A percentile compares a stretch with the other conserved stretches of the same genome.
phyloP scores from a whole-genome alignment of 139 green algal genomes.

The Pseudopediastrum boryanum region DNA sequence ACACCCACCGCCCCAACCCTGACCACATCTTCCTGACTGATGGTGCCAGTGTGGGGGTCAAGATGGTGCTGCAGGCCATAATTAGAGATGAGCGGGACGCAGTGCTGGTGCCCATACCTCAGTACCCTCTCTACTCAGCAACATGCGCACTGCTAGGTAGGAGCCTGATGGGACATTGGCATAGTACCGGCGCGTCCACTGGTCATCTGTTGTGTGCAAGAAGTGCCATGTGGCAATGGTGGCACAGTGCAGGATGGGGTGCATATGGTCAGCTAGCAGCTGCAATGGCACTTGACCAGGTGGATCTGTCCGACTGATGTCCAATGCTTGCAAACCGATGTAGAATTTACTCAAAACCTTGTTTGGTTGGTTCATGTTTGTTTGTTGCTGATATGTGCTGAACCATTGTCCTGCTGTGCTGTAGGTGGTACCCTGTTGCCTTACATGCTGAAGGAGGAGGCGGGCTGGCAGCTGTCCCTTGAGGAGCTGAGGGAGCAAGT shows the following conservation, averaged over 20 bases:
- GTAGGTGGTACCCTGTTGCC: conserved; percentile 49
- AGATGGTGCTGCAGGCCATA: conserved; percentile 70
- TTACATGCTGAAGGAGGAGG: conserved; percentile 66
- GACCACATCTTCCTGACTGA: conserved; percentile 89
- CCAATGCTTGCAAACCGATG: too few relatives aligned
- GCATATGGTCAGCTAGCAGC: too few relatives aligned
- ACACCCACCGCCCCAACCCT: conserved; percentile 67
- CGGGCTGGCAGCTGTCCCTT: conserved; percentile 56
- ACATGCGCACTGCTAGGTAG: conserved; percentile 80
- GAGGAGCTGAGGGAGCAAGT: conserved; percentile 20
- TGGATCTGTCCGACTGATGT: too few relatives aligned
- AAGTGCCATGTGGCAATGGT: too few relatives aligned
- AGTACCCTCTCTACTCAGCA: conserved; percentile 92
- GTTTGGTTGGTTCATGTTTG: too few relatives aligned
- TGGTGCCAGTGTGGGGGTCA: conserved; percentile 76
- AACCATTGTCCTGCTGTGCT: neutral
- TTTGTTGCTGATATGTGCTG: neutral
- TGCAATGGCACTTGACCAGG: too few relatives aligned
- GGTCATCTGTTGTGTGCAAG: too few relatives aligned
- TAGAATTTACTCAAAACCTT: too few relatives aligned
- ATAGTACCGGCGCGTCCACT: too few relatives aligned
- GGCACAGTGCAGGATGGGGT: too few relatives aligned
- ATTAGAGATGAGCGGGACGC: conserved; percentile 67
- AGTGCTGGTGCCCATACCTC: conserved; percentile 75
- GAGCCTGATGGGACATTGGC: conserved; percentile 62